Base-by-base conservation (phyloP, 139 green algal genomes). In the Chlorella sp. region DNA sequence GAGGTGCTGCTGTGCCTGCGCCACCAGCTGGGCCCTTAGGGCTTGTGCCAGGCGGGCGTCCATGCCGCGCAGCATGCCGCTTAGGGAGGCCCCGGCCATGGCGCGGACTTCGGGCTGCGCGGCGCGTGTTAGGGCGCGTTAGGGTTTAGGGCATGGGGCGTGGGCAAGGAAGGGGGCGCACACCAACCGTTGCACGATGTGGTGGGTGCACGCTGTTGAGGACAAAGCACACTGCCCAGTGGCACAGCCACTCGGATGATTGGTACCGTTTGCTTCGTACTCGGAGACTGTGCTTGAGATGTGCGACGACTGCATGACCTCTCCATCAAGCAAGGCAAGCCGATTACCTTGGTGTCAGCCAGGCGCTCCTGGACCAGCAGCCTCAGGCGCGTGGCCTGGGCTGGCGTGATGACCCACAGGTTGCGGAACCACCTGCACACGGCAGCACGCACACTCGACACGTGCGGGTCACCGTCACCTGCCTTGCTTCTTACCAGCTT, bases 361-460 rank as follows among this genome's bases (percentile, higher is more conserved):
- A 97, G 84, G 26, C 82, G 71, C 0, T 3, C 32, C 51, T 88
- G 36, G 35, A 92, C 89, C 49, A 72, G 73, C 24, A 75, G 67
- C 80, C 84, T 71, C 27, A 76, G 34, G 27, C 67, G 22, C 31
- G 24, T 26, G 3, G 35, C 71, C 23, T 81, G 72, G 1, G 31
- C 33, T 2, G 32, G 20, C 0, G 65, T 60, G 70, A 97, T 80
- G 80, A 93, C 69, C 72, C 91, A 92, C 24, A 69, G 74, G 78
- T 93, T 86, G 2, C 88, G 84, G 83, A 94, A 97, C 84, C 87
- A 92, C n/a, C n/a, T n/a, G n/a, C n/a, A n/a, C n/a, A n/a, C n/a
- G n/a, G n/a, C n/a, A n/a, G n/a, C n/a, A n/a, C n/a, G n/a, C n/a
- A n/a, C n/a, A n/a, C n/a, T n/a, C n/a, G n/a, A n/a, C n/a, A n/a